Conservation (phyloP, 2,329 filamentous ascomycete genomes). For the Calonectria fujianensis region DNA sequence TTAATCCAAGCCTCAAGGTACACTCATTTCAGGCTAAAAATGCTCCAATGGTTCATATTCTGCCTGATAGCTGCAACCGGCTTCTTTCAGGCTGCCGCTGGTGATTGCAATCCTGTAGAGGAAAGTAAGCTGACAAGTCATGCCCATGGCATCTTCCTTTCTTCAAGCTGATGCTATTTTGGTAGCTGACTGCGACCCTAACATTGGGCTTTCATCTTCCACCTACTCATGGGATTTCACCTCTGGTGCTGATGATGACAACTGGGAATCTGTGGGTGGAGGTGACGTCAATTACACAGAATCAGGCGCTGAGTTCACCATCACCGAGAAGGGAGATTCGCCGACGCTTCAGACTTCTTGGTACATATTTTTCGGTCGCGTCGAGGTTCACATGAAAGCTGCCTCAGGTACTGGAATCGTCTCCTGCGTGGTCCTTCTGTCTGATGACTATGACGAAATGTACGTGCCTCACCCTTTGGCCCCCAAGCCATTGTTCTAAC, state of each 20-base stretch:
- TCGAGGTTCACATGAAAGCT: conserved; percentile 81
- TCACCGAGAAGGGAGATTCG: conserved; percentile 73
- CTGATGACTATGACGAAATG: conserved; percentile 79
- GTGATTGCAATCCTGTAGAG: conserved; percentile 48
- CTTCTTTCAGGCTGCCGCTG: conserved; percentile 15
- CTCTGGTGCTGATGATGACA: conserved; percentile 46
- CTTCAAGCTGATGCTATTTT: conserved; percentile 10
- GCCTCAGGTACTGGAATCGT: conserved; percentile 85
- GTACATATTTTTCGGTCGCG: conserved; percentile 90
- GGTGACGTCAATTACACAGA: conserved; percentile 47
- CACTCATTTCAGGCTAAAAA: background rate
- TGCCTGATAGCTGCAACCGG: conserved; percentile 16
- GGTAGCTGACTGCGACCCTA: conserved; percentile 37
- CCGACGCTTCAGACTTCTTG: conserved; percentile 81
- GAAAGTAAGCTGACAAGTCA: conserved; percentile 40
- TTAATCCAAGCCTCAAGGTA: background rate
- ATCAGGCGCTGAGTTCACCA: conserved; percentile 65
- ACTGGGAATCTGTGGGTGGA: conserved; percentile 47
- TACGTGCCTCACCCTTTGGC: background rate
- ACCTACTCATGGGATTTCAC: conserved; percentile 50
- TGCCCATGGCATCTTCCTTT: background rate
- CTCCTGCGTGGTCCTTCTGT: conserved; percentile 84
- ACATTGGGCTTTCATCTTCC: conserved; percentile 45
- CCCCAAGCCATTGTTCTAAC: background rate
- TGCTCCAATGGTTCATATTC: conserved; percentile 16